These are phyloP conservation scores for Lenwebbia sp. DNA, from an alignment of 345 rosid species.

Conservation along the genomic window DNA sequence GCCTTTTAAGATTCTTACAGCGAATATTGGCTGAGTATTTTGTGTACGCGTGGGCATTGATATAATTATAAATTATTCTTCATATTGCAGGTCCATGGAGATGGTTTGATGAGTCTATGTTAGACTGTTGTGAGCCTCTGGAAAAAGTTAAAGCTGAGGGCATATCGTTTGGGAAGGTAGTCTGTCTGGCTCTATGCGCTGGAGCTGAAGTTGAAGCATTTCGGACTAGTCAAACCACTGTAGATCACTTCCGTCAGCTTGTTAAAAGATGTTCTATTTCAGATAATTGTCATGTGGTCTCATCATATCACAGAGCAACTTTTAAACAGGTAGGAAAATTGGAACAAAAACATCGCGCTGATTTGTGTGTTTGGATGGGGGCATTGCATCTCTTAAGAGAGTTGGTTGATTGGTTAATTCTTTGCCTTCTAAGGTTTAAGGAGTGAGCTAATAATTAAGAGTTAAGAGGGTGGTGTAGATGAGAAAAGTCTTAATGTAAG, in stretches of 20 bases:
- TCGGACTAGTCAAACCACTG: slow-evolving; percentile 61
- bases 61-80: not conserved
- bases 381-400: not conserved
- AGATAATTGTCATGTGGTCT: slow-evolving; percentile 68
- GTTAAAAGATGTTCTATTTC: slow-evolving; percentile 51
- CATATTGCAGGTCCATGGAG: slow-evolving; percentile 81
- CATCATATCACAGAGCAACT: slow-evolving; percentile 64
- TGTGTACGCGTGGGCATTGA: not conserved
- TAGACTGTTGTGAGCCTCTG: slow-evolving; percentile 85
- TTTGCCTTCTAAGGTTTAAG: not conserved
- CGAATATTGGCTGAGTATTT: not conserved
- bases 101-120: slow-evolving; percentile 98
- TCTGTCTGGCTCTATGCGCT: slow-evolving; percentile 78
- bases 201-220: slow-evolving; percentile 89
- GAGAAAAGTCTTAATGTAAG: not conserved
- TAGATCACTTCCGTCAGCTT: slow-evolving; percentile 60
- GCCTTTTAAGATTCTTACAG: not conserved
- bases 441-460: not conserved
- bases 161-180: slow-evolving; percentile 81
- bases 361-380: not conserved
- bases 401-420: not conserved
- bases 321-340: slow-evolving; percentile 49
- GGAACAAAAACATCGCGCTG: not conserved
- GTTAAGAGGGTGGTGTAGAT: not conserved
- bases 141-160: slow-evolving; percentile 76